phyloP scores from a whole-genome alignment of 257 asterid species.

The Eustoma russellianum region DNA sequence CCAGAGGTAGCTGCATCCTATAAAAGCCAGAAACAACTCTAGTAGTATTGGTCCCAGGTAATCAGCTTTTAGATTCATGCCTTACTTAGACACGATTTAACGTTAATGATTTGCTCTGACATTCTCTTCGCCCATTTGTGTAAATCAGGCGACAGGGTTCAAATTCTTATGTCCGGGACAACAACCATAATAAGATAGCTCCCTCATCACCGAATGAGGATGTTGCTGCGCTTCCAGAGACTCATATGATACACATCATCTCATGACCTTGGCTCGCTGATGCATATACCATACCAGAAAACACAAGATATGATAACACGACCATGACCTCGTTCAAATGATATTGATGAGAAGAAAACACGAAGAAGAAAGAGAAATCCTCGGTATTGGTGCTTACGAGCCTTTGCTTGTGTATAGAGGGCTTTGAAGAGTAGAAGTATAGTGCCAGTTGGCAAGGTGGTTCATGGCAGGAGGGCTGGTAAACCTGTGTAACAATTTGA shows the following conservation, averaged over 20 bases:
- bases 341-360: conserved; percentile 9
- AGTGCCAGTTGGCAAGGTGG: too few relatives aligned
- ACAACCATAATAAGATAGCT: conserved; percentile 50
- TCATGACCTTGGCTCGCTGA: conserved; percentile 9
- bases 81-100: neutral
- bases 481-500: too few relatives aligned
- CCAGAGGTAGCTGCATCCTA: conserved; percentile 16
- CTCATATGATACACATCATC: conserved; percentile 11
- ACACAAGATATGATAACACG: neutral
- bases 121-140: neutral
- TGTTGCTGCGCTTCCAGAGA: conserved; percentile 8
- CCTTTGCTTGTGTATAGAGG: conserved; percentile 4
- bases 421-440: too few relatives aligned
- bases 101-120: neutral
- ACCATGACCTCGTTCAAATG: conserved; percentile 13
- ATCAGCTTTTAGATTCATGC: neutral
- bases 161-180: conserved; percentile 31
- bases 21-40: conserved; percentile 41
- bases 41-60: conserved; percentile 59
- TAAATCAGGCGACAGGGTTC: conserved; percentile 40
- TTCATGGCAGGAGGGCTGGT: too few relatives aligned
- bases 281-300: conserved; percentile 13
- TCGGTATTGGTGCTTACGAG: conserved; percentile 39
- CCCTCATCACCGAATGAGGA: conserved; percentile 47
- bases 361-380: conserved; percentile 21